Conservation (phyloP, 225 moss, liverwort and hornwort species). For the Bryum argenteum region DNA sequence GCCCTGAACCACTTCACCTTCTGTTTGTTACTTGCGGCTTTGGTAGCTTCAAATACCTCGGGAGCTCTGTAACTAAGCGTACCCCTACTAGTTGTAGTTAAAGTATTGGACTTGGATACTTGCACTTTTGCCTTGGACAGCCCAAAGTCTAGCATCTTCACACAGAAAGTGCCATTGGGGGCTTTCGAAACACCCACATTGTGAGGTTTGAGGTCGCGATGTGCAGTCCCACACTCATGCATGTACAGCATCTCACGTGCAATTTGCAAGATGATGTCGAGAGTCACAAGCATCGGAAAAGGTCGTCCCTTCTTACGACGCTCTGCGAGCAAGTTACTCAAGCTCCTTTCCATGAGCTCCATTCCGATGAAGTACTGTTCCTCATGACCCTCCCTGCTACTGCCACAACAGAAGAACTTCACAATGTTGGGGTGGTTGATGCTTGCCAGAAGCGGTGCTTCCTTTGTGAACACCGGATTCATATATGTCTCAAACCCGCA, state of each 20-base stretch:
- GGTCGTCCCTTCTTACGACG: neutral
- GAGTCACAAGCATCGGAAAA: neutral
- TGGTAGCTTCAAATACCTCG: neutral
- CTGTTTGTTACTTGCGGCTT: neutral
- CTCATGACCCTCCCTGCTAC: neutral
- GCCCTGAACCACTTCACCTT: constrained; percentile 29
- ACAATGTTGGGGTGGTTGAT: constrained; percentile 27
- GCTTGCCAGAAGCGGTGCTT: constrained; percentile 17
- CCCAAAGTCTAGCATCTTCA: constrained; percentile 20
- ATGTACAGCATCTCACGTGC: constrained; percentile 27
- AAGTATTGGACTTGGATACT: constrained; percentile 13
- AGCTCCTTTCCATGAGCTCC: constrained; percentile 27
- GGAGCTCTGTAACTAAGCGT: constrained; percentile 12
- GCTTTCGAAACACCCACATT: constrained; percentile 16
- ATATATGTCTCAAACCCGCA: neutral
- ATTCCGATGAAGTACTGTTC: constrained; percentile 15
- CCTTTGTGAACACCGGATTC: neutral
- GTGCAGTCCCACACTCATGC: constrained; percentile 2
- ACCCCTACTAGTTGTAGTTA: neutral
- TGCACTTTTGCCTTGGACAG: constrained; percentile 16
- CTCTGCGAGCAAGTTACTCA: neutral
- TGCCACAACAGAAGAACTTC: constrained; percentile 17
- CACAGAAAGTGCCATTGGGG: neutral
- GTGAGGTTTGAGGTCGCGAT: constrained; percentile 8
- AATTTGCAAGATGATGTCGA: constrained; percentile 29